Evolutionary conservation across 2,329 filamentous ascomycete species (phyloP).

Genomic region (Aspergillus thermomutatus): DNA sequence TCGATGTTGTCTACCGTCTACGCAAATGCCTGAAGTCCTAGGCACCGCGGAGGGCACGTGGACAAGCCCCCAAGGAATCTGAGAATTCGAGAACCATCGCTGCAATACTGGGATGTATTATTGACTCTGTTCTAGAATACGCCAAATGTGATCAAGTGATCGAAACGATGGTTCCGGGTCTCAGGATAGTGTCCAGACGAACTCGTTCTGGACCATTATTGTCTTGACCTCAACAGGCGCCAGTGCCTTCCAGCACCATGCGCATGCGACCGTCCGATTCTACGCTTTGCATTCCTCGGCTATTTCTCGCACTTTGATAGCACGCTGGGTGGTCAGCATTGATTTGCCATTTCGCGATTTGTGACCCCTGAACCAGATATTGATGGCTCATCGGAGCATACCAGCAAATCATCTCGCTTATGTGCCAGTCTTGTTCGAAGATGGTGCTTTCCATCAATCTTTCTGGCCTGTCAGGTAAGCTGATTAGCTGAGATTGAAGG

Average conservation of each 20-base stretch:
- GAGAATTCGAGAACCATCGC: not conserved
- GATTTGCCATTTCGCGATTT: not conserved
- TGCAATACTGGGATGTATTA: not conserved
- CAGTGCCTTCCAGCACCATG: not conserved
- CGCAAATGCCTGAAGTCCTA: not conserved
- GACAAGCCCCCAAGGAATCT: too few relatives aligned
- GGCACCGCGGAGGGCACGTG: not conserved
- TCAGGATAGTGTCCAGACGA: not conserved
- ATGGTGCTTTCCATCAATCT: not conserved
- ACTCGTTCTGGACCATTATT: not conserved
- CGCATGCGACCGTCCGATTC: not conserved
- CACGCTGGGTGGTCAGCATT: not conserved
- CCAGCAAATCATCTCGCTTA: not conserved
- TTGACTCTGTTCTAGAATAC: not conserved
- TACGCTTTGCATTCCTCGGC: not conserved
- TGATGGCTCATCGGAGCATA: not conserved
- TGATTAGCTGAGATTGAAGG: not conserved
- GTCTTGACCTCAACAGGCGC: not conserved
- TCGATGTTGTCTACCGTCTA: not conserved
- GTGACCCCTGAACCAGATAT: not conserved
- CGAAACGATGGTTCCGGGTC: not conserved
- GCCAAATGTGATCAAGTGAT: not conserved
- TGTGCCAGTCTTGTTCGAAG: too few relatives aligned
- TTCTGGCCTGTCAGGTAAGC: not conserved
- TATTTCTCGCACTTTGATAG: not conserved